Evolutionary conservation across 2,329 filamentous ascomycete species (phyloP), one percentile per base, ranked within the genome.

Genomic region (Monilinia laxa): DNA sequence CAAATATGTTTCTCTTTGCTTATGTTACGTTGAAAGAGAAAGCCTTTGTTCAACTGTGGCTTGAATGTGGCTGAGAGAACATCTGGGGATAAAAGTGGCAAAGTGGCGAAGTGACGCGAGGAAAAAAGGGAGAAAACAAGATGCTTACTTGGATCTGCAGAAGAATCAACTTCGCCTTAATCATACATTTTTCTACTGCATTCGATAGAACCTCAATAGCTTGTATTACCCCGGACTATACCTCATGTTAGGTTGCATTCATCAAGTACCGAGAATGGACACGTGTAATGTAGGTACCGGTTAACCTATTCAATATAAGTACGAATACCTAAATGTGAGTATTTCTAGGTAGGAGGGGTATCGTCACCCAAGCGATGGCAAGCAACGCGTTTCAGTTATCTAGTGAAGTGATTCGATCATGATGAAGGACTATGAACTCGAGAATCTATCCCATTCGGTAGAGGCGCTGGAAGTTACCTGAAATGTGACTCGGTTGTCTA

Each of bases 291-390:
- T 35, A 35, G 31, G 5, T 9, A 35, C 7, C 31, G 31, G 31
- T 35, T 9, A 35, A 35, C 31, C 31, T 35, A 35, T 35, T 6
- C 31, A 35, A 35, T 35, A 6, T 25, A 25, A 59, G 56, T 59
- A 47, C 56, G 40, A 35, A 47, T 31, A 14, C 18, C 25, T 11
- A 59, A n/a, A 25, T 45, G 38, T 47, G 20, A 18, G 42, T 4
- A 59, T 35, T 35, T 49, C 57, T 35, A 59, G 57, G 42, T 42
- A 49, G 42, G 18, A 59, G 25, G 28, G 35, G 42, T 35, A 49
- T 59, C 42, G 25, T 59, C 57, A 59, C 25, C 20, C 25, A 31
- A 12, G 20, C 20, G 40, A 35, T 47, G 57, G 40, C 57, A 59
- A 28, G 47, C 20, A 35, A 49, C 12, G 20, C 25, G 42, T 14